Evolutionary conservation across 768 basidiomycete species (phyloP).

Genomic region (Candolleomyces aberdarensis): DNA sequence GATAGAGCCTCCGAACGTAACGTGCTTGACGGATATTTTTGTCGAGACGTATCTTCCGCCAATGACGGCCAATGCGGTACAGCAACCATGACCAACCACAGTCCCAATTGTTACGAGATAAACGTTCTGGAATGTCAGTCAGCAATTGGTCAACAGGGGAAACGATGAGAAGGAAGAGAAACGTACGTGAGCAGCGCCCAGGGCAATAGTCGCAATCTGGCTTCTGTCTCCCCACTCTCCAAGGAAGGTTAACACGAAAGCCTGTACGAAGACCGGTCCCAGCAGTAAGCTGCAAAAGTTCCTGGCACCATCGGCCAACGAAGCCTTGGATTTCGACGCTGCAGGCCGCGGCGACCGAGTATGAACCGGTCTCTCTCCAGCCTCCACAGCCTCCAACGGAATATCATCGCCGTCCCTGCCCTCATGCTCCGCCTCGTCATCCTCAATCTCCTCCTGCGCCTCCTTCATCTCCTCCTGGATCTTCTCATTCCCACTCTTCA

Average conservation of each 20-base stretch:
- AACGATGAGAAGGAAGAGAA: neutral
- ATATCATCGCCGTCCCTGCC: conserved; percentile 38
- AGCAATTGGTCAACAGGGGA: no score
- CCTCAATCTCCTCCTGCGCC: conserved; percentile 93
- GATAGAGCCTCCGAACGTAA: conserved; percentile 76
- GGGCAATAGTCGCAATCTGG: conserved; percentile 94
- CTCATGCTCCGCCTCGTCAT: conserved; percentile 58
- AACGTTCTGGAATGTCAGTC: conserved; percentile 61
- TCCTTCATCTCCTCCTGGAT: conserved; percentile 94
- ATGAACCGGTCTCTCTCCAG: conserved; percentile 40
- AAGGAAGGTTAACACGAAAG: conserved; percentile 93
- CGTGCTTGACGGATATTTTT: conserved; percentile 93
- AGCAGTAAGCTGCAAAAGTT: conserved; percentile 82
- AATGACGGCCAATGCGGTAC: conserved; percentile 88
- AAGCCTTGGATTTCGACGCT: conserved; percentile 18
- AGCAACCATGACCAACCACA: conserved; percentile 80
- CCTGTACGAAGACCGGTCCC: conserved; percentile 93
- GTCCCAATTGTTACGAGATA: conserved; percentile 91
- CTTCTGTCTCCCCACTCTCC: conserved; percentile 99
- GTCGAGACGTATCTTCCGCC: conserved; percentile 91
- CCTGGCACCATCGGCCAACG: conserved; percentile 57
- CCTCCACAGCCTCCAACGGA: conserved; percentile 76
- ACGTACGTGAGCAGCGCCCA: conserved; percentile 90
- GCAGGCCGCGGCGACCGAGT: conserved; percentile 5
- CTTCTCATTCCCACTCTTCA: conserved; percentile 76